A percentile compares a stretch with the other conserved stretches of the same genome.
Conservation (phyloP, 2,329 filamentous ascomycete genomes). For the Trichoderma cornu-damae region DNA sequence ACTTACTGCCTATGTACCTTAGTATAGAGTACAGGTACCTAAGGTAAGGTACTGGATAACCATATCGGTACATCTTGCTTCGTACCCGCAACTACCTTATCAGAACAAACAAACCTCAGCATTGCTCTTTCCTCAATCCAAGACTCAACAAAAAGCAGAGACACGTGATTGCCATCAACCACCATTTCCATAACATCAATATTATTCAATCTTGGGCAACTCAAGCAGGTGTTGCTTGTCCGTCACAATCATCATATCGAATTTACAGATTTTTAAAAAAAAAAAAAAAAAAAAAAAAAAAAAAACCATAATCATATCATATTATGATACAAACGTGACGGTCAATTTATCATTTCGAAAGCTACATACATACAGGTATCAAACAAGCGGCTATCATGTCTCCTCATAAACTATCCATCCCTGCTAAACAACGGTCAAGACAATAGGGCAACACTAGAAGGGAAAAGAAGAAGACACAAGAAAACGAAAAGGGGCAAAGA, state of each 20-base stretch:
- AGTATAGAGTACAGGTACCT: not conserved
- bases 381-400: slow-evolving; percentile 18
- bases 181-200: too few relatives aligned
- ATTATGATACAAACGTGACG: slow-evolving; percentile 3
- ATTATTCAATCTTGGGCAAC: too few relatives aligned
- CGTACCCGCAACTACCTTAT: not conserved
- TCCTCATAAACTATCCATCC: slow-evolving; percentile 18
- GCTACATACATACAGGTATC: slow-evolving; percentile 17
- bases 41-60: too few relatives aligned
- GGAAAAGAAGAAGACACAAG: slow-evolving; percentile 4
- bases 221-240: too few relatives aligned
- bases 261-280: too few relatives aligned
- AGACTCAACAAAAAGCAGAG: too few relatives aligned
- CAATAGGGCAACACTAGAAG: not conserved
- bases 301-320: not conserved
- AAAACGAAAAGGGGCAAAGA: not conserved
- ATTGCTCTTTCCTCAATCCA: not conserved
- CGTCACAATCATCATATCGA: too few relatives aligned
- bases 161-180: too few relatives aligned
- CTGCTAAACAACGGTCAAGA: not conserved
- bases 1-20: too few relatives aligned
- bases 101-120: not conserved
- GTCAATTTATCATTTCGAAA: slow-evolving; percentile 15
- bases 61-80: not conserved
- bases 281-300: too few relatives aligned